Evolutionary conservation across 2,329 filamentous ascomycete genomes (phyloP).

Genomic region (Botryotinia narcissicola): DNA sequence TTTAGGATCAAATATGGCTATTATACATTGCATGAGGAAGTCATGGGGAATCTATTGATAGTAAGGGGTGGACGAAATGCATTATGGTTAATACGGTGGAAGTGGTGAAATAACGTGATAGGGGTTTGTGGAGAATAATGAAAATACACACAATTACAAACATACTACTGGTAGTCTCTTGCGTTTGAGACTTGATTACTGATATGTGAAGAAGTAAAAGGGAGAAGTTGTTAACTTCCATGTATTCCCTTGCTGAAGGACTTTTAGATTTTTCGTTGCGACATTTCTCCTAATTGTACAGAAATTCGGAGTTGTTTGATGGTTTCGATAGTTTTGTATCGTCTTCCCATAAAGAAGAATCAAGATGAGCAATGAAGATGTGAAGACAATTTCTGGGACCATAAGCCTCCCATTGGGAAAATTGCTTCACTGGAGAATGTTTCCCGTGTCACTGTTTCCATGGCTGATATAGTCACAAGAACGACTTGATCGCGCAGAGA

Average conservation of each 20-base stretch:
- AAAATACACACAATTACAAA: background rate
- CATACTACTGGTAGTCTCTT: background rate
- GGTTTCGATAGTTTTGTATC: background rate
- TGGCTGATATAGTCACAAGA: background rate
- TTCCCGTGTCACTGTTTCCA: background rate
- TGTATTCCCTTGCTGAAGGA: background rate
- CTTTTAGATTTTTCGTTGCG: background rate
- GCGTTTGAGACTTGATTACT: background rate
- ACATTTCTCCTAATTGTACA: background rate
- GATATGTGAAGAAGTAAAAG: background rate
- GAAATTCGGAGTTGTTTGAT: no score
- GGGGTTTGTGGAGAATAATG: background rate
- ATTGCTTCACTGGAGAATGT: background rate
- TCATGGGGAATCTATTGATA: background rate
- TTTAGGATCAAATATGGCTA: background rate
- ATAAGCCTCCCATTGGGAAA: background rate
- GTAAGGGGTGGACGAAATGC: background rate
- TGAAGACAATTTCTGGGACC: background rate
- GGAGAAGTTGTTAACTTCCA: background rate
- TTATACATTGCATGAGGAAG: background rate
- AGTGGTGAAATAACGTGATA: constrained; percentile 1
- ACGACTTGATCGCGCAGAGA: background rate
- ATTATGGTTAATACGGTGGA: constrained; percentile 1
- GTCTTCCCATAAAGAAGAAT: background rate
- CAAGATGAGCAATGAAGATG: no score